A percentile compares a stretch with the other conserved stretches of the same genome.
phyloP scores from a whole-genome alignment of 352 stramenopile species.

The Phytophthora sp. region DNA sequence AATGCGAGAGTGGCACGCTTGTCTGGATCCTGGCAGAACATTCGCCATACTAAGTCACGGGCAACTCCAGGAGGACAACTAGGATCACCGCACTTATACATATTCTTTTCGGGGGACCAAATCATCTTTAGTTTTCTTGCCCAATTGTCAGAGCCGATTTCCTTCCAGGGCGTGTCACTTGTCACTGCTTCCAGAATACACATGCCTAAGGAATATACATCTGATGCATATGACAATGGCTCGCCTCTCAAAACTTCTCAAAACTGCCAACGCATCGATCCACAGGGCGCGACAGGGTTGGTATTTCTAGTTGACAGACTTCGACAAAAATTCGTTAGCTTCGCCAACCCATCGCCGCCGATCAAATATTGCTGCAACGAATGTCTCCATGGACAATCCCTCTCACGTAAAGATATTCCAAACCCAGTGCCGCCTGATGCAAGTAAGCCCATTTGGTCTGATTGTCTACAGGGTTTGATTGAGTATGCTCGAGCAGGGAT shows the following conservation, averaged over 20 bases:
- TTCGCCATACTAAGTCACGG: not conserved
- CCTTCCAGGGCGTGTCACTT: not conserved
- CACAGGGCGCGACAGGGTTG: not conserved
- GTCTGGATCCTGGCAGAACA: not conserved
- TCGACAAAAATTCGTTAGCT: constrained; percentile 37
- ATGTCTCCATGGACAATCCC: constrained; percentile 26
- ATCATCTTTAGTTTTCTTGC: too few relatives aligned
- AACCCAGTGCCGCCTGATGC: not conserved
- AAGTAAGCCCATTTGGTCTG: constrained; percentile 3
- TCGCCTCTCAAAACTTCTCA: constrained; percentile 5
- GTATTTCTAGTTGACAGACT: not conserved
- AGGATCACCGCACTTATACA: too few relatives aligned
- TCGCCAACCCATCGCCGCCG: constrained; percentile 12
- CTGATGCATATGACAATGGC: not conserved
- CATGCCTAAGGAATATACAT: constrained; percentile 23
- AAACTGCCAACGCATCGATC: constrained; percentile 4
- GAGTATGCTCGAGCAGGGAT: not conserved
- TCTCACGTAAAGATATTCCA: constrained; percentile 6
- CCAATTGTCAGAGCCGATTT: not conserved
- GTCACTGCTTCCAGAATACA: constrained; percentile 22
- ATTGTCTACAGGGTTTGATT: not conserved
- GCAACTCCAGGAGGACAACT: not conserved
- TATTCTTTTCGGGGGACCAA: too few relatives aligned
- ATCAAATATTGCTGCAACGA: constrained; percentile 35
- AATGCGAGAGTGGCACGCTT: not conserved